These are phyloP conservation scores for Alternaria metachromatica DNA, from an alignment of 2,329 filamentous ascomycete species.

Conservation along the genomic window DNA sequence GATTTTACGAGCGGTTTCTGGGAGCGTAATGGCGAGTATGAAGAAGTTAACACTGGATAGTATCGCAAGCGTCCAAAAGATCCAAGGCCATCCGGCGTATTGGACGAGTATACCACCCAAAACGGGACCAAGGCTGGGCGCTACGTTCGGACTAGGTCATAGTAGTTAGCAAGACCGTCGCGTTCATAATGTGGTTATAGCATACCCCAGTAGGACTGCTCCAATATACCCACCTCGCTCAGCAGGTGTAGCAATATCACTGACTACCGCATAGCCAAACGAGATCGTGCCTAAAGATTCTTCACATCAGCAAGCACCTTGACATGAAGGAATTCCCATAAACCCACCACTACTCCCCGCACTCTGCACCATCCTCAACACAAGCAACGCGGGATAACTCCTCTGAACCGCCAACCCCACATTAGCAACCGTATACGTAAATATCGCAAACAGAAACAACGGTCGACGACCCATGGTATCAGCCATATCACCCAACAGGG, in stretches of 20 bases:
- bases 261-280: background rate
- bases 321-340: background rate
- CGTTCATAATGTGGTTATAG: background rate
- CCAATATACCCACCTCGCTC: background rate
- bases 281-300: background rate
- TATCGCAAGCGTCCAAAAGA: background rate
- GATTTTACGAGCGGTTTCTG: background rate
- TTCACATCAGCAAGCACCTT: too few relatives aligned
- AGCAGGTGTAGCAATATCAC: background rate
- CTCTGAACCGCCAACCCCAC: background rate
- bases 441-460: background rate
- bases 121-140: background rate
- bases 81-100: background rate
- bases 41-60: background rate
- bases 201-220: background rate
- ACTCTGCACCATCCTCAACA: background rate
- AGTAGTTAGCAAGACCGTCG: too few relatives aligned
- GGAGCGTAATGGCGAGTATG: background rate
- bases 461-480: background rate
- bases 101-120: background rate
- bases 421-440: background rate
- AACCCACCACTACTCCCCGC: background rate
- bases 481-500: background rate
- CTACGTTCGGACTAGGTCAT: background rate
- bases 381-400: background rate